Evolutionary conservation across 257 asterid genomes (phyloP).

Genomic region (Solanum etuberosum): DNA sequence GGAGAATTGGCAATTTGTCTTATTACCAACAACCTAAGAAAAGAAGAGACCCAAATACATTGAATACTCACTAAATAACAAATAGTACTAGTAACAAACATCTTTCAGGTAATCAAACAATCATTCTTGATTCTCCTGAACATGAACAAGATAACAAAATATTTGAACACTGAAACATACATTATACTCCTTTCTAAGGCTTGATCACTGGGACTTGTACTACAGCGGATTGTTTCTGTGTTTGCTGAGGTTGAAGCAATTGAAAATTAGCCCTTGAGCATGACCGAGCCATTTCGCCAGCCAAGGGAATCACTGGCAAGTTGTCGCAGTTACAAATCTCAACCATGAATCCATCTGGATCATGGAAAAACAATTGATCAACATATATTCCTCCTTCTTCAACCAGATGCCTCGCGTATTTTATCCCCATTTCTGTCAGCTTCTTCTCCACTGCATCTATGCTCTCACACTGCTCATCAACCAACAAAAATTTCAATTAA

Average conservation of each 20-base stretch:
- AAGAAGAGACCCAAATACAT: not conserved
- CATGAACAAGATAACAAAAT: not conserved
- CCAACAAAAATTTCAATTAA: not conserved
- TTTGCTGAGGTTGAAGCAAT: conserved; percentile 42
- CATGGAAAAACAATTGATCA: conserved; percentile 88
- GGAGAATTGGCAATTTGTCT: not conserved
- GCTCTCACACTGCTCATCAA: conserved; percentile 61
- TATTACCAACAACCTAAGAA: not conserved
- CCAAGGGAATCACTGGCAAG: conserved; percentile 64
- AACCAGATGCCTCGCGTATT: conserved; percentile 57
- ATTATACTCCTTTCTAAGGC: not conserved
- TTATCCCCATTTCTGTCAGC: conserved; percentile 65
- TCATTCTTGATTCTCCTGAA: not conserved
- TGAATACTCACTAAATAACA: not conserved
- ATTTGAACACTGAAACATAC: not conserved
- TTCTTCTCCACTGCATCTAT: conserved; percentile 84
- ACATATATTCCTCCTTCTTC: conserved; percentile 88
- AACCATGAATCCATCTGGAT: conserved; percentile 93
- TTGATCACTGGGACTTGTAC: conserved; percentile 20
- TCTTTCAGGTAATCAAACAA: not conserved
- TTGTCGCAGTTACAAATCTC: conserved; percentile 94
- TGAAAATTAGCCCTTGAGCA: conserved; percentile 60
- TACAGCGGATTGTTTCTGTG: conserved; percentile 27
- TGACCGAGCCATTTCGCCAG: conserved; percentile 61
- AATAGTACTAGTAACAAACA: not conserved